Evolutionary conservation across 2,329 filamentous ascomycete genomes (phyloP).

Genomic region (Trichoderma pleuroti): DNA sequence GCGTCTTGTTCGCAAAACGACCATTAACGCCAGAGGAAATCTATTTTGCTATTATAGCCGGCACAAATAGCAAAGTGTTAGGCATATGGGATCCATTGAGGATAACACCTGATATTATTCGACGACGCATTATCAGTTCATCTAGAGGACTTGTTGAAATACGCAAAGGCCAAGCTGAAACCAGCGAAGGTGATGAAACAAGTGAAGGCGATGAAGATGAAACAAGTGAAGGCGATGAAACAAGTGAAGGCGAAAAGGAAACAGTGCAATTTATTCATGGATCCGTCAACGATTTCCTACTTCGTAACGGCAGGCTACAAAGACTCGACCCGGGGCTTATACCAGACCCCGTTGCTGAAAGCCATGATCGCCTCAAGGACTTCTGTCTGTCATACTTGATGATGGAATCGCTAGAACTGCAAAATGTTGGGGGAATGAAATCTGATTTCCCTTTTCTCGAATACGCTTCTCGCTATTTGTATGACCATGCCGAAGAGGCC

Average conservation of each 20-base stretch:
- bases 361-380: not conserved
- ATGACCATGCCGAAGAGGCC: not conserved
- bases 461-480: not conserved
- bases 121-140: not conserved
- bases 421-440: fast-evolving
- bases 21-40: not conserved
- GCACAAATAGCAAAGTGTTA: not conserved
- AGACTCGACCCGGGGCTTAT: not conserved
- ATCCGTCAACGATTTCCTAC: not conserved
- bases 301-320: not conserved
- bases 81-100: not conserved
- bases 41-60: not conserved
- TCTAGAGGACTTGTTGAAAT: not conserved
- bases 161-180: not conserved
- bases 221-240: too few relatives aligned
- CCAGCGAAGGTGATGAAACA: too few relatives aligned
- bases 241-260: not conserved
- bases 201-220: too few relatives aligned
- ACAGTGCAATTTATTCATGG: not conserved
- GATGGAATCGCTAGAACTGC: not conserved
- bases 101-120: not conserved
- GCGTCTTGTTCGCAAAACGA: not conserved
- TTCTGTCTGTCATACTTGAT: not conserved
- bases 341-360: not conserved
- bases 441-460: not conserved